A percentile compares a stretch with the other conserved stretches of the same genome.
Evolutionary conservation across 805 yeast species (phyloP).

Genomic region (Nakazawaea pomicola): DNA sequence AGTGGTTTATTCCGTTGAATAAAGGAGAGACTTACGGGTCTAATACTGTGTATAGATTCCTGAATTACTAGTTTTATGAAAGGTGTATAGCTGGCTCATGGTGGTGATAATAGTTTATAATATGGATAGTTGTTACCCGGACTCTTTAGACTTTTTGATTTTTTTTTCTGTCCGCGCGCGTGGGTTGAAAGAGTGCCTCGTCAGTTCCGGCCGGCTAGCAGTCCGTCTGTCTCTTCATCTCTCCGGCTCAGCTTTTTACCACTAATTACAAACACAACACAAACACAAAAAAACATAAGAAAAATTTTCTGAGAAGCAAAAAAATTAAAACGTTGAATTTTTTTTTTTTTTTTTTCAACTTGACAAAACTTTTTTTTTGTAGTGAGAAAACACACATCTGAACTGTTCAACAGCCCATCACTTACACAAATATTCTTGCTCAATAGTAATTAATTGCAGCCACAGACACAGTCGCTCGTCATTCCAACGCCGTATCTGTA

Average conservation of each 20-base stretch:
- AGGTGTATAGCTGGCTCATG: no score
- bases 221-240: not conserved
- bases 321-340: not conserved
- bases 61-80: conserved; percentile 2
- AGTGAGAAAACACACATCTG: no score
- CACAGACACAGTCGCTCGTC: not conserved
- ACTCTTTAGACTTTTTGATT: not conserved
- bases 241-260: not conserved
- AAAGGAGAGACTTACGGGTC: conserved; percentile 54
- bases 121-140: not conserved
- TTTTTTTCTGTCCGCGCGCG: not conserved
- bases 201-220: no score
- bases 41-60: conserved; percentile 28
- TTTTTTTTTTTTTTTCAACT: not conserved
- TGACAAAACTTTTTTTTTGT: not conserved
- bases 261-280: not conserved
- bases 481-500: not conserved
- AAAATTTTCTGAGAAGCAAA: not conserved
- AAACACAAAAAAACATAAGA: not conserved
- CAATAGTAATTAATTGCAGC: not conserved
- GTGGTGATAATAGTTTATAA: no score
- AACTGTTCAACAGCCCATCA: no score
- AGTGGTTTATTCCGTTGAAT: conserved; percentile 39
- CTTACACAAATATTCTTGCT: no score
- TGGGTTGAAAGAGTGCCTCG: no score